Evolutionary conservation across 805 yeast genomes (phyloP).

Genomic region (Zygosaccharomyces lentus): DNA sequence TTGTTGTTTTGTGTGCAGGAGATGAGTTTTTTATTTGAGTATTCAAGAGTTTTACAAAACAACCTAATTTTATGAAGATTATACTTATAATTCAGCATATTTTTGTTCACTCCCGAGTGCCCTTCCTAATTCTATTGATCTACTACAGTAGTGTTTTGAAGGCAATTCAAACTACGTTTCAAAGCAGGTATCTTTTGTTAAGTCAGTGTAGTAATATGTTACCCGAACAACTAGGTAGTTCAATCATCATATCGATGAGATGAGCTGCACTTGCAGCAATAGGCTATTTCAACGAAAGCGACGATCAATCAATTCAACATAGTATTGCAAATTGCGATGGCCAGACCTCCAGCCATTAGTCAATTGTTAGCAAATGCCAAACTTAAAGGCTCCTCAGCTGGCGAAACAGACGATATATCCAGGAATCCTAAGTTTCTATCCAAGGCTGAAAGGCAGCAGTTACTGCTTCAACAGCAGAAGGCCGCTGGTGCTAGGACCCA

Average conservation of each 20-base stretch:
- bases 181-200: too few species aligned
- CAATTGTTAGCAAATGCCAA: slow-evolving; percentile 30
- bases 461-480: slow-evolving; percentile 18
- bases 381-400: slow-evolving; percentile 1
- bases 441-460: slow-evolving; percentile 41
- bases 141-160: too few species aligned
- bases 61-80: too few species aligned
- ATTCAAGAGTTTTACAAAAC: too few species aligned
- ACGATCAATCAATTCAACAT: neutral
- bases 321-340: slow-evolving; percentile 16
- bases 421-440: slow-evolving; percentile 43
- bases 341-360: slow-evolving; percentile 38
- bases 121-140: too few species aligned
- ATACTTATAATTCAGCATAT: too few species aligned
- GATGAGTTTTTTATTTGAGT: too few species aligned
- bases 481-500: neutral
- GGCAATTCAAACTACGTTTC: neutral
- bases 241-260: neutral
- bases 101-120: too few species aligned
- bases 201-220: neutral
- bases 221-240: too few species aligned
- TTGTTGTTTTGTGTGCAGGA: too few species aligned
- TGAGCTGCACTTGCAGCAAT: neutral
- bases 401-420: slow-evolving; percentile 11
- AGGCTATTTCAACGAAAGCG: neutral